Conservation (phyloP, 768 basidiomycete species). For the Tephrocybe sp. region DNA sequence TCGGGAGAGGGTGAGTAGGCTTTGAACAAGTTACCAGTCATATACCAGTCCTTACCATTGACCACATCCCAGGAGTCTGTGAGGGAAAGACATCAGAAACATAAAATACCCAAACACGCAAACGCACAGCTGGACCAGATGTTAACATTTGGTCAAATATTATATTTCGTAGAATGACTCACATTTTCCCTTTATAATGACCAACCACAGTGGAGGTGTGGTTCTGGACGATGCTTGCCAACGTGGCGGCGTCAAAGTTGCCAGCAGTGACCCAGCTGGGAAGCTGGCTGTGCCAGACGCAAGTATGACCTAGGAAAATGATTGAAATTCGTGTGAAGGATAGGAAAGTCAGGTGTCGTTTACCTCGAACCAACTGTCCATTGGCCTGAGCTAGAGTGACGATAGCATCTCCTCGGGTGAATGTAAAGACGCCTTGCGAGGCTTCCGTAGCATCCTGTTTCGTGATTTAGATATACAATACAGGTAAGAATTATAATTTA, state of each 20-base stretch:
- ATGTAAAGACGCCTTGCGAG: slow-evolving; percentile 43
- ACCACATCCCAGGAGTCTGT: slow-evolving; percentile 44
- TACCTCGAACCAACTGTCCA: slow-evolving; percentile 46
- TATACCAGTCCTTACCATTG: slow-evolving; percentile 26
- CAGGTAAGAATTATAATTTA: no score
- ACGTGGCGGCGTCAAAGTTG: slow-evolving; percentile 37
- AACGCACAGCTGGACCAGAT: no score
- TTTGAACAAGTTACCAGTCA: neutral
- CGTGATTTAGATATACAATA: neutral
- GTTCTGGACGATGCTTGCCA: slow-evolving; percentile 43
- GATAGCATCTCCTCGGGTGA: slow-evolving; percentile 41
- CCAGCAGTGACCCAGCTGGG: slow-evolving; percentile 47
- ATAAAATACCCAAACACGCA: no score
- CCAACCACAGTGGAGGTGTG: slow-evolving; percentile 48
- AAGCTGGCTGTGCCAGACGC: slow-evolving; percentile 53
- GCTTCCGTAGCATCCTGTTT: slow-evolving; percentile 54
- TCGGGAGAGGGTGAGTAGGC: no score
- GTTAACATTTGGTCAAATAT: no score
- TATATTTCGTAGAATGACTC: no score
- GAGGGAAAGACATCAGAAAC: neutral
- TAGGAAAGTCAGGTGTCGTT: no score
- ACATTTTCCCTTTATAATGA: slow-evolving; percentile 57
- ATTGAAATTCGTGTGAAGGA: no score
- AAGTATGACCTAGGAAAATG: slow-evolving; percentile 49
- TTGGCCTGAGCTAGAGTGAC: slow-evolving; percentile 43